A percentile compares a stretch with the other conserved stretches of the same genome.
phyloP scores from a whole-genome alignment of 345 rosid genomes.

The Noccaea caerulescens region DNA sequence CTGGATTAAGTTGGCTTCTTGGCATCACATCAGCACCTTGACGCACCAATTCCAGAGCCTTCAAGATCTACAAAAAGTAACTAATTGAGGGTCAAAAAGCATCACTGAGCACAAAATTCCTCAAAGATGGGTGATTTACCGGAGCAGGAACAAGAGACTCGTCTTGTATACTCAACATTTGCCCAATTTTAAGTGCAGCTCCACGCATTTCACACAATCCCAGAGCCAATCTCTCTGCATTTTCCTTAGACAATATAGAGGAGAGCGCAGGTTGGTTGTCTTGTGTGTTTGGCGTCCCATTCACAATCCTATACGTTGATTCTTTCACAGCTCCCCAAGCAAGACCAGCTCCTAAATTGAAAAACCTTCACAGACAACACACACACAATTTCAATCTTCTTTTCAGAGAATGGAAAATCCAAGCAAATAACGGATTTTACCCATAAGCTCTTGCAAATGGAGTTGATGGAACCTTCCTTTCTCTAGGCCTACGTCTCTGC shows the following conservation, averaged over 20 bases:
- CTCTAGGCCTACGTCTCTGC: constrained; percentile 84
- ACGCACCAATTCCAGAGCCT: constrained; percentile 94
- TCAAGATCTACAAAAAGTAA: constrained; percentile 63
- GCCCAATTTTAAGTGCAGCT: constrained; percentile 95
- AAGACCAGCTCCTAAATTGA: constrained; percentile 96
- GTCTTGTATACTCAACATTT: constrained; percentile 97
- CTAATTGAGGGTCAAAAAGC: too few relatives aligned
- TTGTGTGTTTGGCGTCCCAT: constrained; percentile 60
- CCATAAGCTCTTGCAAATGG: constrained; percentile 89
- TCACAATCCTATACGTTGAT: constrained; percentile 79
- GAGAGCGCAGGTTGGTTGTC: constrained; percentile 70
- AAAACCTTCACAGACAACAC: constrained; percentile 75
- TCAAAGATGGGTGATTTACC: constrained; percentile 29
- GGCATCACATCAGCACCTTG: constrained; percentile 99
- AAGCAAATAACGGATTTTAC: constrained; percentile 30
- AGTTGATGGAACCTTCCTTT: constrained; percentile 87
- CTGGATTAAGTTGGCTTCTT: constrained; percentile 83
- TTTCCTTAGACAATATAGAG: constrained; percentile 74
- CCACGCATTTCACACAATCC: constrained; percentile 98
- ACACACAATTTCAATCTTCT: neutral
- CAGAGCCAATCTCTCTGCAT: constrained; percentile 94
- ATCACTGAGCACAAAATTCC: too few relatives aligned
- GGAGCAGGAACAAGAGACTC: constrained; percentile 99
- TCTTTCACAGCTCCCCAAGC: constrained; percentile 97
- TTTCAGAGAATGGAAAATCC: too few relatives aligned